These are phyloP conservation scores for Blastobotrys malaysiensis DNA, from an alignment of 1,139 yeast species.

Conservation along the genomic window DNA sequence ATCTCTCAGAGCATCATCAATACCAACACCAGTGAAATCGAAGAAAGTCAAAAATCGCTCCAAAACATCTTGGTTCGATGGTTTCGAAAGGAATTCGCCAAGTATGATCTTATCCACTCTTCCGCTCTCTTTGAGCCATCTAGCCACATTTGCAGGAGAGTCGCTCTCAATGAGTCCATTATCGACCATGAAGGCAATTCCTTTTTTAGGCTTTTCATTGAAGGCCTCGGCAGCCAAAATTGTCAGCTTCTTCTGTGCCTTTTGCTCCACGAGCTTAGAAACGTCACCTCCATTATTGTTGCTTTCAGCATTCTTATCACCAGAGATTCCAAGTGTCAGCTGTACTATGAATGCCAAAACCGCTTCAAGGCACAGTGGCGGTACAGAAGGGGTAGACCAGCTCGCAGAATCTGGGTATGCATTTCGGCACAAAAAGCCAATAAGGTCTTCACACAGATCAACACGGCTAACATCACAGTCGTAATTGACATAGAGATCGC, in stretches of 20 bases:
- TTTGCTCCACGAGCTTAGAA: conserved; percentile 31
- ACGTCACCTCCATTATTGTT: conserved; percentile 24
- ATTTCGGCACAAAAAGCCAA: conserved; percentile 67
- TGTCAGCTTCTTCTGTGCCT: conserved; percentile 64
- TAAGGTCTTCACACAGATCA: conserved; percentile 65
- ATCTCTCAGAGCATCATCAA: conserved; percentile 88
- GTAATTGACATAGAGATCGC: conserved; percentile 70
- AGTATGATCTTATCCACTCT: conserved; percentile 79
- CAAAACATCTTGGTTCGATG: conserved; percentile 56
- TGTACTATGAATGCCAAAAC: conserved; percentile 64
- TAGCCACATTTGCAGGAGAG: conserved; percentile 59
- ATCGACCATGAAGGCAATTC: conserved; percentile 56
- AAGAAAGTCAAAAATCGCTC: conserved; percentile 61
- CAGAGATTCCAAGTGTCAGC: conserved; percentile 51
- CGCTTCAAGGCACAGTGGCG: conserved; percentile 91
- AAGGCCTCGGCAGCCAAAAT: conserved; percentile 68
- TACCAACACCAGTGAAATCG: conserved; percentile 71
- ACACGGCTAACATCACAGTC: conserved; percentile 90
- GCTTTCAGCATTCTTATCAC: conserved; percentile 8
- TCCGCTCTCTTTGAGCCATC: conserved; percentile 70
- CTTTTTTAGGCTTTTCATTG: conserved; percentile 73
- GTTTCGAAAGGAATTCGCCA: conserved; percentile 82
- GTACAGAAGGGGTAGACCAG: conserved; percentile 78
- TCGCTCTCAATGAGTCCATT: conserved; percentile 57
- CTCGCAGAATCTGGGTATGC: conserved; percentile 76